These are phyloP conservation scores for Scutellaria minor DNA, from an alignment of 257 asterid species.

Conservation along the genomic window DNA sequence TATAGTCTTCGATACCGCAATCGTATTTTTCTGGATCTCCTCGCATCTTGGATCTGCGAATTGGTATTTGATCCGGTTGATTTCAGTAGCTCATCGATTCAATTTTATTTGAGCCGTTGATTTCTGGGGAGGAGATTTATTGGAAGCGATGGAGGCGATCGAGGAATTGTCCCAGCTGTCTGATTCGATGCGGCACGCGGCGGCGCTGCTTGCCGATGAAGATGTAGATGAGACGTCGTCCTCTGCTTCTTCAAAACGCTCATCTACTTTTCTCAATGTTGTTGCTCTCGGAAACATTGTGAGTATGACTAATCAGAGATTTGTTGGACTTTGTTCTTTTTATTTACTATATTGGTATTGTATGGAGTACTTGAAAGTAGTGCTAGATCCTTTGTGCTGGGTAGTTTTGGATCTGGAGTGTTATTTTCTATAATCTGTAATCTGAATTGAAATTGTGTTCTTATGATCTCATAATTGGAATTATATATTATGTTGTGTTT, in stretches of 20 bases:
- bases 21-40: constrained; percentile 43
- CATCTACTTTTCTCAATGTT: constrained; percentile 88
- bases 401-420: constrained; percentile 37
- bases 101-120: constrained; percentile 30
- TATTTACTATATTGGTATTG: background rate
- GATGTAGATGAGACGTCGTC: constrained; percentile 84
- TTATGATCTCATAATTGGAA: constrained; percentile 11
- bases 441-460: constrained; percentile 14
- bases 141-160: constrained; percentile 61
- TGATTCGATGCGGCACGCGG: constrained; percentile 94
- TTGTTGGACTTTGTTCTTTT: background rate
- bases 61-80: constrained; percentile 49
- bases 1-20: constrained; percentile 29
- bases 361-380: constrained; percentile 12
- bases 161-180: constrained; percentile 90
- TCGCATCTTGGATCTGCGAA: constrained; percentile 51
- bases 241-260: constrained; percentile 62
- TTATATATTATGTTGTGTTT: constrained; percentile 7
- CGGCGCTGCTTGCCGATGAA: constrained; percentile 91
- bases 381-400: constrained; percentile 32
- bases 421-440: constrained; percentile 1
- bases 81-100: constrained; percentile 26
- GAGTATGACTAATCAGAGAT: constrained; percentile 40
- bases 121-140: constrained; percentile 35
- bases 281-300: constrained; percentile 94